Evolutionary conservation across 108 stramenopile genomes (phyloP).

Genomic region (Cyclotella sp.): DNA sequence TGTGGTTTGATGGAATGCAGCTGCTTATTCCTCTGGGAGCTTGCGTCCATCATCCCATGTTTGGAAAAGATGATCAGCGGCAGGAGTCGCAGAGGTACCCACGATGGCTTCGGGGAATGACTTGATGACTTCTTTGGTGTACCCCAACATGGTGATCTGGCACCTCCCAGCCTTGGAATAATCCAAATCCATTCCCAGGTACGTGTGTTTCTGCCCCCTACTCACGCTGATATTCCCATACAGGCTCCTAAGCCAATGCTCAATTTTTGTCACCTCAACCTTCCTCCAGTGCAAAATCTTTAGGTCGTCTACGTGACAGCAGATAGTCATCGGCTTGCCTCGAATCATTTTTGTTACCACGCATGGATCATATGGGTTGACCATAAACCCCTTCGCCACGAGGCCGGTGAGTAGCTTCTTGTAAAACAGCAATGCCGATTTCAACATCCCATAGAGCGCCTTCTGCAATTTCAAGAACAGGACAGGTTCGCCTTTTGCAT

Average conservation of each 20-base stretch:
- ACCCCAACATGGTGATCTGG: neutral
- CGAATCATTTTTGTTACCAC: neutral
- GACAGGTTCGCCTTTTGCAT: neutral
- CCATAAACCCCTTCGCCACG: neutral
- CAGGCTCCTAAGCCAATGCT: neutral
- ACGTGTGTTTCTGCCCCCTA: neutral
- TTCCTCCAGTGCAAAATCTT: neutral
- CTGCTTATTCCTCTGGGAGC: neutral
- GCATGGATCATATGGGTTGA: slow-evolving; percentile 7
- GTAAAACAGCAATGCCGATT: neutral
- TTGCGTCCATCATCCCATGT: neutral
- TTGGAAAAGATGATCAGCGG: neutral
- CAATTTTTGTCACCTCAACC: neutral
- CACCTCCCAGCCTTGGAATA: neutral
- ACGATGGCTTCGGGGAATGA: neutral
- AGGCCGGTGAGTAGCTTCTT: neutral
- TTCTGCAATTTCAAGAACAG: neutral
- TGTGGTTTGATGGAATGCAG: neutral
- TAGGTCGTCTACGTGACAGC: neutral
- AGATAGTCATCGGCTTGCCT: neutral
- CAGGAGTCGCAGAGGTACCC: neutral
- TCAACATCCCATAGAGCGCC: neutral
- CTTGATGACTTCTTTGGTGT: neutral
- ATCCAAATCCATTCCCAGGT: slow-evolving; percentile 1
- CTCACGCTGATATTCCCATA: neutral